Conservation (phyloP, 1,284 basidiomycete species). For the Cryptococcus sp. region DNA sequence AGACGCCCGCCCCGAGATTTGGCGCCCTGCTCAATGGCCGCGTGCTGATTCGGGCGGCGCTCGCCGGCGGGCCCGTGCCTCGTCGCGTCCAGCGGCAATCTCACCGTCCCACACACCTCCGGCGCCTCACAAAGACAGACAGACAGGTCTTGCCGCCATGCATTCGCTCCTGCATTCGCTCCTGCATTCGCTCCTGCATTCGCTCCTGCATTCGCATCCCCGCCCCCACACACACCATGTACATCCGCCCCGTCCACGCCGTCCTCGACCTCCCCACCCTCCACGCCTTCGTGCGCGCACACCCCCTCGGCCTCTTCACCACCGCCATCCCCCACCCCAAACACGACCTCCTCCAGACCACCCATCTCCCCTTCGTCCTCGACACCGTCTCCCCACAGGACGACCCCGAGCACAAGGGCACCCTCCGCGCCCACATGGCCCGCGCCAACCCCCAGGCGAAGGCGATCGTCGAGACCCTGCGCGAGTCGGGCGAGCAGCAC, state of each 20-base stretch:
- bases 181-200: not conserved
- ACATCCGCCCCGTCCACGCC: conserved; percentile 51
- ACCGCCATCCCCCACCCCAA: conserved; percentile 45
- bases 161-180: too few species aligned
- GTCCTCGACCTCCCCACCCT: conserved; percentile 48
- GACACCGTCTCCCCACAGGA: conserved; percentile 22
- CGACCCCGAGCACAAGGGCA: conserved; percentile 7
- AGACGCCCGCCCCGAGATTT: too few species aligned
- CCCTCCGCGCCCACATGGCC: conserved; percentile 46
- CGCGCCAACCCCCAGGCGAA: conserved; percentile 48
- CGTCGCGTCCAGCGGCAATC: too few species aligned
- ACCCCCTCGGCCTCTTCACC: conserved; percentile 52
- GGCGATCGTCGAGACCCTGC: conserved; percentile 26
- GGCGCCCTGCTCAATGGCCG: too few species aligned
- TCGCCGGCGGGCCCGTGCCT: too few species aligned
- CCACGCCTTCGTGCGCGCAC: conserved; percentile 47
- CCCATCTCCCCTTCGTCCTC: conserved; percentile 53
- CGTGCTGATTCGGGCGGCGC: too few species aligned
- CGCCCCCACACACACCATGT: conserved; percentile 39
- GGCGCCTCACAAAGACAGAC: too few species aligned
- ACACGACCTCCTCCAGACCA: conserved; percentile 47
- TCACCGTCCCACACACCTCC: too few species aligned
- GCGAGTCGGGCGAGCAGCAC: not conserved
- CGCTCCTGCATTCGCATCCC: not conserved
- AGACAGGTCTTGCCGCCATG: too few species aligned